Evolutionary conservation across 1,284 basidiomycete genomes (phyloP), one percentile per base, ranked within the genome.

Genomic region (Leucoagaricus sp.): DNA sequence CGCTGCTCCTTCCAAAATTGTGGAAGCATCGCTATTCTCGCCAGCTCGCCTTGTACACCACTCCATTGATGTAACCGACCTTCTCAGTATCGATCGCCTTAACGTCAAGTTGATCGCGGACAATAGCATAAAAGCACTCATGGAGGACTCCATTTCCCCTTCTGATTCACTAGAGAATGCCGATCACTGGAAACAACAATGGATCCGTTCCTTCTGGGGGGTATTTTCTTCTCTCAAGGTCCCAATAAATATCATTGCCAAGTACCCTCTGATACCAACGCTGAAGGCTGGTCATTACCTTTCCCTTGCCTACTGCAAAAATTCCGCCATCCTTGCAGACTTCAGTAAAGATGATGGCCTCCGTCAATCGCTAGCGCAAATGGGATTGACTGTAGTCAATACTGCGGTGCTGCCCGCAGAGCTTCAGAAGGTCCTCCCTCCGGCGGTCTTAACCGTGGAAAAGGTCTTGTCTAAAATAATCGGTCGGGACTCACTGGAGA

Each of bases 261-360:
- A 57, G 2, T 68, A 66, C 41, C 68, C 72, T 1, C 59, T 73
- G 5, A 65, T 74, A 7, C 69, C 66, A 19, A 71, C 68, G 0
- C 60, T 61, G 25, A 53, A 52, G 4, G 42, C 58, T 1, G 57
- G 53, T 15, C 55, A 55, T 23, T 72, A 68, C 36, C 63, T 70
- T 15, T 69, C 68, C 13, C 49, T 70, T n/a, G 28, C 49, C 4
- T 59, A 64, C 33, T 68, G 67, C 33, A 60, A 47, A 29, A 57
- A 63, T 15, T 47, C 51, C 0, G 62, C 69, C 12, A 55, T 65
- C 25, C 49, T 58, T 26, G 63, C 58, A 6, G 61, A 58, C 13
- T 55, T 53, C n/a, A 34, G 55, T 52, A 23, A 65, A 10, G 33
- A 56, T 13, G 52, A 65, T 48, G 55, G 33, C 49, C 28, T 64